Percentiles rank a stretch among this genome's conserved stretches.
Conservation (phyloP, 1,284 basidiomycete species). For the Phaffia rhodozyma region DNA sequence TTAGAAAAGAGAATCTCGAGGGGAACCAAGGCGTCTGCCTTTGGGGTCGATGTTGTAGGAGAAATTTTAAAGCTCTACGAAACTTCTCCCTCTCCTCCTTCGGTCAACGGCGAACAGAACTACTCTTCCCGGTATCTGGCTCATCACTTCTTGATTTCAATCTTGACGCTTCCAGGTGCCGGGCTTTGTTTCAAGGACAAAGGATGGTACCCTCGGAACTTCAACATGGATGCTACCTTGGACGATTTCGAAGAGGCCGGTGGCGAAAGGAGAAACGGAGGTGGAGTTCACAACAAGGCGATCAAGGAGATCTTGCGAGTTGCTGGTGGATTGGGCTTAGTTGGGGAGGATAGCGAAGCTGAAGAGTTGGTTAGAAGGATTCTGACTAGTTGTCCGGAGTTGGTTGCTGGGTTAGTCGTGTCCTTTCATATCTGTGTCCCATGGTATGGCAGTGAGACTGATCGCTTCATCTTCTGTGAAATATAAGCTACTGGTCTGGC, state of each 20-base stretch:
- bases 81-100: neutral
- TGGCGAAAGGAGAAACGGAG: conserved; percentile 30
- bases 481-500: conserved; percentile 57
- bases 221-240: conserved; percentile 32
- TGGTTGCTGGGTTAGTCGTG: conserved; percentile 55
- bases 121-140: conserved; percentile 60
- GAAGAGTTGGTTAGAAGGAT: conserved; percentile 74
- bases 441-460: conserved; percentile 16
- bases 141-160: conserved; percentile 75
- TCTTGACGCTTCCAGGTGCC: conserved; percentile 68
- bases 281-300: conserved; percentile 69
- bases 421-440: conserved; percentile 8
- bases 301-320: conserved; percentile 59
- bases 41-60: conserved; percentile 51
- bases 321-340: conserved; percentile 48
- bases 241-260: conserved; percentile 30
- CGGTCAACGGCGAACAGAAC: conserved; percentile 21
- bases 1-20: conserved; percentile 28
- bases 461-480: conserved; percentile 7
- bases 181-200: conserved; percentile 80
- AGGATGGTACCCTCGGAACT: conserved; percentile 71
- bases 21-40: conserved; percentile 24
- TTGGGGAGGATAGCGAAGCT: conserved; percentile 64
- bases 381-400: conserved; percentile 67
- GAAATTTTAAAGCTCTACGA: conserved; percentile 63